Evolutionary conservation across 768 basidiomycete genomes (phyloP).

Genomic region (Hygrocybe coccinea): DNA sequence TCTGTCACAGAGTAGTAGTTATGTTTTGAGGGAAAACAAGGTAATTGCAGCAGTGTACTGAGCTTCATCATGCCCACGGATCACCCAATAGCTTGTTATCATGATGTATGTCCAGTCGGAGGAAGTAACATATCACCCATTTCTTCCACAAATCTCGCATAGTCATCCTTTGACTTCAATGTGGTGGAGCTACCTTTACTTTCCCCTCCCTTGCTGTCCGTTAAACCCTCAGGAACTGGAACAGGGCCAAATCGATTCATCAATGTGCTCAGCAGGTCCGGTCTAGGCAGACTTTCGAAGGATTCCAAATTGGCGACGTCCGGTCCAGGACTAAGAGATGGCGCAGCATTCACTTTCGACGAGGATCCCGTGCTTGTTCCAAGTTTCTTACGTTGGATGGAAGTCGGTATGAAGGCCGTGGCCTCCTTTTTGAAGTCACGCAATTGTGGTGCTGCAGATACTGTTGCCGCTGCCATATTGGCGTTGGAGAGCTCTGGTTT

Average conservation of each 20-base stretch:
- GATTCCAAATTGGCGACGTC: conserved; percentile 28
- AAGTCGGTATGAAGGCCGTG: conserved; percentile 82
- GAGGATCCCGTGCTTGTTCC: conserved; percentile 27
- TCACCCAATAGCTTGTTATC: background rate
- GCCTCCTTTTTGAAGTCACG: conserved; percentile 95
- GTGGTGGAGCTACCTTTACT: conserved; percentile 16
- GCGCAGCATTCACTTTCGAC: conserved; percentile 60
- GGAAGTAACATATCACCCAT: conserved; percentile 60
- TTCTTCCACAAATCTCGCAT: conserved; percentile 71
- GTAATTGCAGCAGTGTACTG: too few species aligned
- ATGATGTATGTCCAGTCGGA: background rate
- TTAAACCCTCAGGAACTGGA: conserved; percentile 19
- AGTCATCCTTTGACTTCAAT: conserved; percentile 57
- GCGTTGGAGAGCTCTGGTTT: conserved; percentile 33
- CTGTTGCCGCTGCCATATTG: conserved; percentile 53
- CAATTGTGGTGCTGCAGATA: conserved; percentile 80
- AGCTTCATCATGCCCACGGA: background rate
- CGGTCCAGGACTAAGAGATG: conserved; percentile 38
- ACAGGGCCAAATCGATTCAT: conserved; percentile 54
- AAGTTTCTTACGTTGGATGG: conserved; percentile 71
- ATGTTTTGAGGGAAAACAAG: too few species aligned
- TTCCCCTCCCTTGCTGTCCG: conserved; percentile 4
- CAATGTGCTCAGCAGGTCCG: conserved; percentile 61
- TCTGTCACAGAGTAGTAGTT: too few species aligned
- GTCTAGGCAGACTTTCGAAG: conserved; percentile 41